These are phyloP conservation scores for Tolypocladium amazonense DNA, from an alignment of 2,329 filamentous ascomycete species.

Conservation along the genomic window DNA sequence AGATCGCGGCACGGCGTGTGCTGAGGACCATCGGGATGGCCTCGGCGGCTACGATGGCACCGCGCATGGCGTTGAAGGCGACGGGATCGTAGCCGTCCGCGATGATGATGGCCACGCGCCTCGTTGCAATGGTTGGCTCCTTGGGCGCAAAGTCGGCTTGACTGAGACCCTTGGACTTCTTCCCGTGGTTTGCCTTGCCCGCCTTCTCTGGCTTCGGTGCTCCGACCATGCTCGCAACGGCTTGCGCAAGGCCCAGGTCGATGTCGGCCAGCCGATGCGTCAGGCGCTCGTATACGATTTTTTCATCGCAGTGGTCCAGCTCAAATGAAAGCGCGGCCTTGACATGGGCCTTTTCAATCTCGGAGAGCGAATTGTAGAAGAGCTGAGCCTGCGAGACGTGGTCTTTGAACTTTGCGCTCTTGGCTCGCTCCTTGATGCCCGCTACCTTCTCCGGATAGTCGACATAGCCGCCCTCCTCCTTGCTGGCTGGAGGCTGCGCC, in stretches of 20 bases:
- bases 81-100: conserved; percentile 65
- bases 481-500: conserved; percentile 52
- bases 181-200: conserved; percentile 49
- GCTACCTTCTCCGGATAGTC: conserved; percentile 53
- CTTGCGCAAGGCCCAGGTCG: conserved; percentile 56
- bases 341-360: conserved; percentile 59
- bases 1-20: conserved; percentile 55
- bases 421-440: conserved; percentile 60
- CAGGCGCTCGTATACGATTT: conserved; percentile 63
- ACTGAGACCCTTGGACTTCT: conserved; percentile 55
- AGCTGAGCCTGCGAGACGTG: conserved; percentile 70
- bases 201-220: conserved; percentile 45
- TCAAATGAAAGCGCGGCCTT: conserved; percentile 66
- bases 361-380: conserved; percentile 69
- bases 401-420: conserved; percentile 66
- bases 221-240: conserved; percentile 61
- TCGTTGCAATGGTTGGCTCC: conserved; percentile 56
- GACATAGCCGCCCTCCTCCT: conserved; percentile 54
- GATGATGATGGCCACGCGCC: conserved; percentile 65
- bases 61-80: conserved; percentile 55
- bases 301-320: conserved; percentile 73
- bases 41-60: conserved; percentile 47
- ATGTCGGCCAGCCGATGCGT: conserved; percentile 61
- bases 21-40: conserved; percentile 67
- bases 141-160: conserved; percentile 57